phyloP scores from a whole-genome alignment of 2,329 filamentous ascomycete genomes.

The Chalara sp. region DNA sequence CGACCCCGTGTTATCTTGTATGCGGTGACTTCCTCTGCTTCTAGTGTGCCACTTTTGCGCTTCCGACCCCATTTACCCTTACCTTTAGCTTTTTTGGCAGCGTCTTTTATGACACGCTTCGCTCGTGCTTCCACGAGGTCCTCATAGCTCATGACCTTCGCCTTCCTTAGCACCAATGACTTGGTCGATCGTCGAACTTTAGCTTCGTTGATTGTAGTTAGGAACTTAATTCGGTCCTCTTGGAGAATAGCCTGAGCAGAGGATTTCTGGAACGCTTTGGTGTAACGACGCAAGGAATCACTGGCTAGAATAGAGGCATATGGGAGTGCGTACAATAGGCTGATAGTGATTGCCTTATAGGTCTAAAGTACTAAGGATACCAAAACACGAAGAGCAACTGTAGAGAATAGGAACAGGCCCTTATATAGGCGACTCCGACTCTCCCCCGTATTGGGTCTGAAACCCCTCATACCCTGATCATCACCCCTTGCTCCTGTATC shows the following conservation, averaged over 20 bases:
- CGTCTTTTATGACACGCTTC: slow-evolving; percentile 11
- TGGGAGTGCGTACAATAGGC: too few relatives aligned
- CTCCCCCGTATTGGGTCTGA: too few relatives aligned
- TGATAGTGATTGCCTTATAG: too few relatives aligned
- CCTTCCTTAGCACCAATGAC: slow-evolving; percentile 8
- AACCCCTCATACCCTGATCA: too few relatives aligned
- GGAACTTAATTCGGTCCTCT: slow-evolving; percentile 22
- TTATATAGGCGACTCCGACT: too few relatives aligned
- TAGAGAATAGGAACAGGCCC: too few relatives aligned
- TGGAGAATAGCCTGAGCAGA: slow-evolving; percentile 20
- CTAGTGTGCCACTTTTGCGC: slow-evolving; percentile 1
- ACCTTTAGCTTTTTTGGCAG: slow-evolving; percentile 5
- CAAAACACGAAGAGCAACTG: too few relatives aligned
- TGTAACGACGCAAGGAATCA: too few relatives aligned
- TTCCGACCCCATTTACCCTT: slow-evolving; percentile 10
- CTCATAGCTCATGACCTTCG: slow-evolving; percentile 27
- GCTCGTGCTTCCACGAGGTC: slow-evolving; percentile 19
- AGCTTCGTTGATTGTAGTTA: slow-evolving; percentile 10
- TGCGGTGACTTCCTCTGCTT: background rate
- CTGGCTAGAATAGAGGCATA: too few relatives aligned
- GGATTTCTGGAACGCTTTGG: slow-evolving; percentile 21
- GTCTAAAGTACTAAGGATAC: too few relatives aligned
- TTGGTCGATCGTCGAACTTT: slow-evolving; percentile 8
- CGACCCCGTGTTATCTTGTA: background rate
- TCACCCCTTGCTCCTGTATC: too few relatives aligned